phyloP scores from a whole-genome alignment of 768 basidiomycete genomes.

The Boletus rufocinnamomeus region DNA sequence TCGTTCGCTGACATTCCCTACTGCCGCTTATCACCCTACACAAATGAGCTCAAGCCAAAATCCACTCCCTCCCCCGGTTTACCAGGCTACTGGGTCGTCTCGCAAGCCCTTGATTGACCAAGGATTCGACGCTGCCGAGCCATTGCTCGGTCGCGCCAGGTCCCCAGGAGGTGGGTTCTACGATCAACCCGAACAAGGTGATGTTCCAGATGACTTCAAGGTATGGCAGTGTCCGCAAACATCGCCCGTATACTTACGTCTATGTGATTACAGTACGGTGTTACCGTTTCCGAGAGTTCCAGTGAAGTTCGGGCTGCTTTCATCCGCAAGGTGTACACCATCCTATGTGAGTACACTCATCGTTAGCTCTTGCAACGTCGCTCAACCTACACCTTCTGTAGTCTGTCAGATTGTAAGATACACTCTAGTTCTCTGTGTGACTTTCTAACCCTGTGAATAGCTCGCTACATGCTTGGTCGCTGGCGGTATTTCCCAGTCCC shows the following conservation, averaged over 20 bases:
- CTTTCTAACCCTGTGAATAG: conserved; percentile 31
- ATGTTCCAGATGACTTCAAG: conserved; percentile 94
- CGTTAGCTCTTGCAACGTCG: not conserved
- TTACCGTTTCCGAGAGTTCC: conserved; percentile 75
- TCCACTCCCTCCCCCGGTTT: conserved; percentile 62
- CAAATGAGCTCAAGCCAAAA: conserved; percentile 57
- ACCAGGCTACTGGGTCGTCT: conserved; percentile 45
- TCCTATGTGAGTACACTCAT: conserved; percentile 67
- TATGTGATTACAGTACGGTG: conserved; percentile 61
- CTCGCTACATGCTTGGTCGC: conserved; percentile 80
- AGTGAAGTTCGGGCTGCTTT: conserved; percentile 82
- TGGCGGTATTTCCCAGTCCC: conserved; percentile 66
- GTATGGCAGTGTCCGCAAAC: conserved; percentile 39
- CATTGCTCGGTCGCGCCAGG: conserved; percentile 55
- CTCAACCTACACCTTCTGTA: conserved; percentile 31
- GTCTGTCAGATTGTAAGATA: conserved; percentile 70
- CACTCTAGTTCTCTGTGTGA: not conserved
- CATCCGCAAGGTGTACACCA: conserved; percentile 88
- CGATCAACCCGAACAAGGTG: conserved; percentile 72
- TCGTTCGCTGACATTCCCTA: conserved; percentile 9
- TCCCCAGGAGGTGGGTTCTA: conserved; percentile 55
- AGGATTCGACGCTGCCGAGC: conserved; percentile 47
- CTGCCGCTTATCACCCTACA: conserved; percentile 29
- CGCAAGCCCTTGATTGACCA: conserved; percentile 36
- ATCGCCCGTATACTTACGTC: conserved; percentile 7